Percentiles rank a stretch among this genome's conserved stretches.
These are phyloP conservation scores for Sanghuangporus weigelae DNA, from an alignment of 1,284 basidiomycete genomes.

Conservation along the genomic window DNA sequence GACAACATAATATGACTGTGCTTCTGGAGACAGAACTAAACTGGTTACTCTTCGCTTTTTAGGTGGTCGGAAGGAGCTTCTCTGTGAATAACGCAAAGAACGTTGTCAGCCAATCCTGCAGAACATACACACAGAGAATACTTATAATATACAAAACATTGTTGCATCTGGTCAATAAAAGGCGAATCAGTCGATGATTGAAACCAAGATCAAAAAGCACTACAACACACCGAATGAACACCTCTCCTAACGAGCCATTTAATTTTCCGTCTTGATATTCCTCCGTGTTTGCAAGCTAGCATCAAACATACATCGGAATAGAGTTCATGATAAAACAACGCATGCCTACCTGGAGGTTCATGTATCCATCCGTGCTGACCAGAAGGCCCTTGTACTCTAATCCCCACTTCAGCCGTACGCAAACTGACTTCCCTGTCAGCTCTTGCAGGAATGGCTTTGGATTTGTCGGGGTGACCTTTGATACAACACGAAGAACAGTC, in stretches of 20 bases:
- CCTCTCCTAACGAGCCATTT: conserved; percentile 94
- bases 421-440: conserved; percentile 95
- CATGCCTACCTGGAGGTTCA: conserved; percentile 90
- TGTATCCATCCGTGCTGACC: conserved; percentile 97
- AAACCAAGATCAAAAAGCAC: conserved; percentile 2
- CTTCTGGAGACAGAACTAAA: background rate
- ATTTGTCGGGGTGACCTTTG: conserved; percentile 88
- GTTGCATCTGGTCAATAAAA: conserved; percentile 54
- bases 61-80: conserved; percentile 10
- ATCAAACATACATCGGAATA: conserved; percentile 7
- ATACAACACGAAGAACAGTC: background rate
- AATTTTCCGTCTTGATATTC: conserved; percentile 97
- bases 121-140: conserved; percentile 26
- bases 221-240: conserved; percentile 84
- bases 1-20: background rate
- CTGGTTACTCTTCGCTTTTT: background rate
- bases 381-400: conserved; percentile 99
- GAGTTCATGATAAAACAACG: conserved; percentile 3
- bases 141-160: conserved; percentile 93
- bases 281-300: conserved; percentile 93
- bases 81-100: conserved; percentile 8
- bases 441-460: conserved; percentile 99
- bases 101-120: background rate
- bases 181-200: conserved; percentile 12
- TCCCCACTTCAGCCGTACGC: conserved; percentile 97